Conservation (phyloP, 1,139 yeast species). For the Suhomyces atakaporum region DNA sequence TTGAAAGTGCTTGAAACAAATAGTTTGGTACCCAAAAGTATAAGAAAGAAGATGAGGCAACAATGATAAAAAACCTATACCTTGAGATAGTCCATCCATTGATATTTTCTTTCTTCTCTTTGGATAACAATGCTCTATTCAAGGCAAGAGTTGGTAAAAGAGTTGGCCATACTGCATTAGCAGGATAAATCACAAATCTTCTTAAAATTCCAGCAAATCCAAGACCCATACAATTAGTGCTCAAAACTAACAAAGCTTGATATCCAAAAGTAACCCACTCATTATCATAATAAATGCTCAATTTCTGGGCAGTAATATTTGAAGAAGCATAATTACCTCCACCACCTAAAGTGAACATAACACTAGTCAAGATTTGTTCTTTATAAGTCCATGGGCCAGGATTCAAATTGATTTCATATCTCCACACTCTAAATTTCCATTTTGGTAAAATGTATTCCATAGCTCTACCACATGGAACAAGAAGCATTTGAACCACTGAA, state of each 20-base stretch:
- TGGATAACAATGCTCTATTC: conserved; percentile 20
- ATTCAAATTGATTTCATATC: conserved; percentile 20
- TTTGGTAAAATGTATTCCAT: conserved; percentile 26
- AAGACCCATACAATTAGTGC: conserved; percentile 24
- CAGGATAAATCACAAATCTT: conserved; percentile 20
- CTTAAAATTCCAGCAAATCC: conserved; percentile 26
- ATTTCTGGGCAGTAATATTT: conserved; percentile 21
- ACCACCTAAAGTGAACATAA: conserved; percentile 20
- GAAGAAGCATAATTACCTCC: conserved; percentile 15
- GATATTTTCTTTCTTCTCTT: conserved; percentile 18
- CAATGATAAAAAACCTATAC: conserved; percentile 17
- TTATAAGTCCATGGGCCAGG: conserved; percentile 28
- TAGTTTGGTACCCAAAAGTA: conserved; percentile 24
- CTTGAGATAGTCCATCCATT: conserved; percentile 24
- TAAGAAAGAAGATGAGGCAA: conserved; percentile 15
- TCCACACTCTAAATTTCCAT: conserved; percentile 19
- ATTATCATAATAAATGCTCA: conserved; percentile 17
- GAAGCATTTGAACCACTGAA: conserved; percentile 57
- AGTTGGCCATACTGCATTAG: conserved; percentile 20
- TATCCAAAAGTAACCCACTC: conserved; percentile 22
- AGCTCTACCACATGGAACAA: conserved; percentile 56
- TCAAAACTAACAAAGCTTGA: conserved; percentile 17
- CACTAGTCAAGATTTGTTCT: conserved; percentile 25
- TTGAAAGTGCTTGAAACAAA: conserved; percentile 17
- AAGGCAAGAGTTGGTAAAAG: conserved; percentile 21